Evolutionary conservation across 192 early-diverging fungal species (phyloP), one percentile per base, ranked within the genome.

Genomic region (Coemansia sp.): DNA sequence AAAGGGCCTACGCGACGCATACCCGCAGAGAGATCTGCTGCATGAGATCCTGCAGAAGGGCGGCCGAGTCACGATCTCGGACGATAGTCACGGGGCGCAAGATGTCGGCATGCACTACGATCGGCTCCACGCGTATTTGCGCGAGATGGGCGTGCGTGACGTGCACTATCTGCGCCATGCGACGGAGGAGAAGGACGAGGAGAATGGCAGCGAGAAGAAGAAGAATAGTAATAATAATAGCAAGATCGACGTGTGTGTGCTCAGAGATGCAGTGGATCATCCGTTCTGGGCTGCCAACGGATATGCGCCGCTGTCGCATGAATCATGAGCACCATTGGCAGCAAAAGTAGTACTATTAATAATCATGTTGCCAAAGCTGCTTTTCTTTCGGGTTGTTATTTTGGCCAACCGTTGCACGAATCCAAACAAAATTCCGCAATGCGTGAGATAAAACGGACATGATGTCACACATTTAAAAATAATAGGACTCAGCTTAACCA

Each of bases 41-140:
- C 61, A 88, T 69, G 89, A 91, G 74, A 91, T 91, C 13, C 18
- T 85, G 5, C 46, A 66, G 3, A 84, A 87, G 40, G 88, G 87
- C 41, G 92, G 93, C 10, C 85, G 84, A 21, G 87, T 97, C 47
- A 95, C 94, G 4, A 74, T 99, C 4, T 92, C 92, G 8, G 97
- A 99, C 67, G 97, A 99, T 77, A 90, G 90, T 51, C 97, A 99
- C 70, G 95, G 95, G 8, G 93, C 93, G 18, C 61, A 86, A 36
- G 92, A 93, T 63, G 90, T 99, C 32, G 94, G 92, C 41, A 84
- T 95, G 86, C 71, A 93, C 72, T 99, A 99, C 77, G 81, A 88
- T 41, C 77, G 86, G 22, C 75, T 97, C 36, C 78, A 74, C 26
- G 69, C 51, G 7, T 98, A 98, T 76, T 76, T 98, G 47, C 55